Base-by-base conservation (phyloP, 257 asterid genomes). In the Thymus quinquecostatus region DNA sequence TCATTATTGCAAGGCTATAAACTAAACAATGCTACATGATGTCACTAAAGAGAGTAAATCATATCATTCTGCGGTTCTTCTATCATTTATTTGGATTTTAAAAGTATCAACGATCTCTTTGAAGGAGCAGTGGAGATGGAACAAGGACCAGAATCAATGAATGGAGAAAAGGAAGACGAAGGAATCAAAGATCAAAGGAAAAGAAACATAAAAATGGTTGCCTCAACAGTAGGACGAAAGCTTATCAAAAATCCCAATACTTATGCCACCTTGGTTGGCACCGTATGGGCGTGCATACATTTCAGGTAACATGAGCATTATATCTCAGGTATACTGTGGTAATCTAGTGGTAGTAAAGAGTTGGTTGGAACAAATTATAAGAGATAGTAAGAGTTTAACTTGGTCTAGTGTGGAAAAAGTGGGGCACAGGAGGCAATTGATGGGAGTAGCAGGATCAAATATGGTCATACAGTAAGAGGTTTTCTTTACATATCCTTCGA, bases 231-330 rank as follows among this genome's bases (percentile, higher is more conserved):
- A 8, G 97, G 85, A 65, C 82, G 68, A 82, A 84, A 90, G 79
- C 87, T 92, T 71, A 77, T 90, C 54, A 65, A 56, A 77, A 92
- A 92, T 79, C 97, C 97, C 76, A 90, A 90, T 69, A 90, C 95
- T 64, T 81, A 87, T 73, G 95, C 95, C 77, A 87, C 97, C 74
- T 58, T 88, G 65, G 77, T 86, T 30, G 96, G 97, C 51, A 75
- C 90, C 60, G 70, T 83, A 68, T 92, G 98, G 98, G 87, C 96
- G 73, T 65, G 85, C 86, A 85, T 90, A 83, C 88, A 73, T 78
- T 90, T 86, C 92, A 92, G 95, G 98, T 88, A 75, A 73, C 40
- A 58, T 5, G 45, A 74, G 50, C 66, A 50, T 9, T 28, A 6
- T 60, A 59, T 28, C 40, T 33, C 29, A 8, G 21, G 56, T 10